Percentiles rank a stretch among this genome's conserved stretches.
These are phyloP conservation scores for Cardamine chenopodiifolia DNA, from an alignment of 345 rosid genomes.

Conservation along the genomic window DNA sequence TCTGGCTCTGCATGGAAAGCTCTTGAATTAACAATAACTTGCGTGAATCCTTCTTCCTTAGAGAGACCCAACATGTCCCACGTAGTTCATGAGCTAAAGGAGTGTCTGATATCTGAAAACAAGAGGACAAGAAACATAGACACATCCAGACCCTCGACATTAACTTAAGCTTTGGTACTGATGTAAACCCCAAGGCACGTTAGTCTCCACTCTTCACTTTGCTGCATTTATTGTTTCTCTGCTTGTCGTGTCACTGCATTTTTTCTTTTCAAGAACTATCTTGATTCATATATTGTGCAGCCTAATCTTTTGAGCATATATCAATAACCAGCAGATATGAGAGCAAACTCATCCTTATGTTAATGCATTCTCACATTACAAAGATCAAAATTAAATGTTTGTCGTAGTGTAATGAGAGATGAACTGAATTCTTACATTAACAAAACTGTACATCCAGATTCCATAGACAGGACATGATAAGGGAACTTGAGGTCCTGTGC, in stretches of 20 bases:
- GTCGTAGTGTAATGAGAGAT: conserved; percentile 7
- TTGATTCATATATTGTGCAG: neutral
- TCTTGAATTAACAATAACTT: conserved; percentile 50
- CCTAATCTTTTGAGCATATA: neutral
- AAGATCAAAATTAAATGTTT: conserved; percentile 26
- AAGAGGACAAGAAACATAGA: conserved; percentile 16
- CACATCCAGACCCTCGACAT: conserved; percentile 6
- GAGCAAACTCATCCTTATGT: neutral
- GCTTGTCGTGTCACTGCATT: neutral
- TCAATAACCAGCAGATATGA: conserved; percentile 7
- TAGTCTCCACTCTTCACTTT: conserved; percentile 18
- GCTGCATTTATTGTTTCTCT: neutral
- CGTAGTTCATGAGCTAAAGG: conserved; percentile 46
- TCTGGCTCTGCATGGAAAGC: conserved; percentile 53
- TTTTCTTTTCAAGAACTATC: neutral
- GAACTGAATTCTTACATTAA: conserved; percentile 17
- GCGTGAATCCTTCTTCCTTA: conserved; percentile 38
- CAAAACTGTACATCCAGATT: conserved; percentile 38
- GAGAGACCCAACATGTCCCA: conserved; percentile 50
- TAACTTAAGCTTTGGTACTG: conserved; percentile 28
- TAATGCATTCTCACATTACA: neutral
- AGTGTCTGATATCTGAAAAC: conserved; percentile 39
- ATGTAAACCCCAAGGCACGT: conserved; percentile 40
- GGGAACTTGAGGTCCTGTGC: conserved; percentile 24
- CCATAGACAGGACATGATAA: conserved; percentile 8